Percentiles rank a stretch among this genome's conserved stretches.
Conservation (phyloP, 352 stramenopile genomes). For the Phytophthora sp. region DNA sequence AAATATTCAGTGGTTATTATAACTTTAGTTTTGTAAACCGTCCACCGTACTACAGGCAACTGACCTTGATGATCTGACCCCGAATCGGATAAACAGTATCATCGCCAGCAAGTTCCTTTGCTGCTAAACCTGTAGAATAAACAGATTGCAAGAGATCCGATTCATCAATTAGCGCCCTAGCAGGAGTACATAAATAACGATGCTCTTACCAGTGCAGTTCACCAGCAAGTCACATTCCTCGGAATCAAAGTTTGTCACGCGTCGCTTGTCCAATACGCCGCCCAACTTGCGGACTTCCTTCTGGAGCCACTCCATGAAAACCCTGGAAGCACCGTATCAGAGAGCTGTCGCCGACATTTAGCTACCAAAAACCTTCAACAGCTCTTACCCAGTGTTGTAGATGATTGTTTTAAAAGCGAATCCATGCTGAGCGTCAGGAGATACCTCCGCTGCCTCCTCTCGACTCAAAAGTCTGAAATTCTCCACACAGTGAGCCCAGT, state of each 20-base stretch:
- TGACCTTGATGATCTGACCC: constrained; percentile 64
- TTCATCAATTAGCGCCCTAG: background rate
- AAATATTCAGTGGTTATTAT: background rate
- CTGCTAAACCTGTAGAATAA: constrained; percentile 36
- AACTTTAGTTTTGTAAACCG: too few relatives aligned
- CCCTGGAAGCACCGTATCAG: constrained; percentile 27
- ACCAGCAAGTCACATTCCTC: constrained; percentile 59
- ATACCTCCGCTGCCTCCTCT: constrained; percentile 44
- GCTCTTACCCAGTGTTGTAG: constrained; percentile 52
- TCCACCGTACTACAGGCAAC: too few relatives aligned
- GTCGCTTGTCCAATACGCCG: constrained; percentile 56
- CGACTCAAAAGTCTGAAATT: constrained; percentile 55
- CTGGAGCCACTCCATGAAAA: constrained; percentile 57
- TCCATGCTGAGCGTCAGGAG: constrained; percentile 50
- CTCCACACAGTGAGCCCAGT: constrained; percentile 72
- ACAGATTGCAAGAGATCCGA: too few relatives aligned
- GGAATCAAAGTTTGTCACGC: constrained; percentile 38
- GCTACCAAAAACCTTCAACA: background rate
- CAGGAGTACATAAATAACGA: background rate
- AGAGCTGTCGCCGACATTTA: background rate
- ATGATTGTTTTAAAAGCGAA: constrained; percentile 66
- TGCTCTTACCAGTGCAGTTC: constrained; percentile 57
- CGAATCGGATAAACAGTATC: constrained; percentile 58
- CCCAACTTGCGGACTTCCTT: constrained; percentile 51
- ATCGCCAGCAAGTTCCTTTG: constrained; percentile 51